phyloP scores from a whole-genome alignment of 179 eudicot genomes.

The Silene coronaria region DNA sequence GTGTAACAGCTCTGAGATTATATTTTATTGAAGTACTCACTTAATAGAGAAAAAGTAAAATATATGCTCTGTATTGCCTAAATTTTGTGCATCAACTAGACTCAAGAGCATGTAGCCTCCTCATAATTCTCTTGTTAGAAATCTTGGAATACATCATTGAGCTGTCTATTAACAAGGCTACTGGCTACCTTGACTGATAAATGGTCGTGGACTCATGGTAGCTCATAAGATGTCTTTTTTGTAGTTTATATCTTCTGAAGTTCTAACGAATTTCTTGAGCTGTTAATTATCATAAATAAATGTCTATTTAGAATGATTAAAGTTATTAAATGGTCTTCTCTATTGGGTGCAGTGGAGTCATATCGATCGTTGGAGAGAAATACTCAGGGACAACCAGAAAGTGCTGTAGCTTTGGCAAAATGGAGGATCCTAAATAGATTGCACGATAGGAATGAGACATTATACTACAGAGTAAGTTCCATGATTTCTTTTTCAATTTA shows the following conservation, averaged over 20 bases:
- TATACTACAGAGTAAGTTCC: conserved; percentile 81
- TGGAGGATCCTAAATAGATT: conserved; percentile 96
- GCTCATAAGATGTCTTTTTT: neutral
- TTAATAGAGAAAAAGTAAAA: neutral
- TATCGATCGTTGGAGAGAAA: conserved; percentile 77
- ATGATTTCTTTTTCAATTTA: conserved; percentile 14
- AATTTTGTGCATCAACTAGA: neutral
- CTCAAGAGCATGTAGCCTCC: no score
- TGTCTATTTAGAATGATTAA: neutral
- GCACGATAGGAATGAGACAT: conserved; percentile 95
- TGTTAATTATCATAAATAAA: neutral
- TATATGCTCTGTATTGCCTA: neutral
- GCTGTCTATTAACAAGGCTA: neutral
- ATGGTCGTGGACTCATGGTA: neutral
- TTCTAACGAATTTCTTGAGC: neutral
- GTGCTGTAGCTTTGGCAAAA: conserved; percentile 65
- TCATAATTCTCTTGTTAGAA: no score
- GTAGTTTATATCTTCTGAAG: neutral
- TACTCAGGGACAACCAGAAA: conserved; percentile 59
- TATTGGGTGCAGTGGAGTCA: conserved; percentile 63
- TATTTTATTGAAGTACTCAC: neutral
- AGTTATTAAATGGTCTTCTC: neutral
- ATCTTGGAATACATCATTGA: neutral
- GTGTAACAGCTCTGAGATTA: neutral
- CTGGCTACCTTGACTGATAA: neutral